Evolutionary conservation across 352 stramenopile species (phyloP), one percentile per base, ranked within the genome.

Genomic region (Phytopythium aichiense): DNA sequence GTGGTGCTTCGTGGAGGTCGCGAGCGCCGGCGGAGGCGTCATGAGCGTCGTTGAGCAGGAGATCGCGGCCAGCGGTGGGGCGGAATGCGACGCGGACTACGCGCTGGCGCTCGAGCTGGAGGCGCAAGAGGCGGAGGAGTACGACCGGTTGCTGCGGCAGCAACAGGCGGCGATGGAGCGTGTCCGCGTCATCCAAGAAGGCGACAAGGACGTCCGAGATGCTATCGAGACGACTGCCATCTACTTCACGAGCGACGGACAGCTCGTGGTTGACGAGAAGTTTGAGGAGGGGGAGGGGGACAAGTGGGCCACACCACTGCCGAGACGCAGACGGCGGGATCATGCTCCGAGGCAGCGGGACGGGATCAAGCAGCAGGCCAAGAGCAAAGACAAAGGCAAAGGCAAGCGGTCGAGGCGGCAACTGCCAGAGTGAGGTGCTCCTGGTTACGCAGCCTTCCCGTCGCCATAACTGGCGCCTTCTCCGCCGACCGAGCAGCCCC

Each of bases 21-120:
- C 81, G n/a, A 82, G 74, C 60, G 71, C 73, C 0, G 76, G 71
- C 58, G 61, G 60, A 62, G 81, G 81, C 62, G 79, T 84, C 65
- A 90, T 90, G 81, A 89, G 79, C 58, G 79, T 88, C 61, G 72
- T 89, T 16, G 77, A 90, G 56, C 81, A 90, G 66, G 77, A 90
- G 58, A 75, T 90, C 16, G 7, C 48, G 7, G 25, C 28, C 28
- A 25, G 48, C 7, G 23, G 18, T 4, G 45, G 11, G 7, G 45
- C 12, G 20, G 45, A 31, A 6, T 2, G 23, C 28, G 48, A 54
- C 16, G 25, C 25, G 13, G 48, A 54, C 48, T 54, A n/a, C 22
- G 48, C 28, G 25, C 16, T 54, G 23, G 48, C 48, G 48, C 48
- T 54, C 15, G 48, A 54, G 48, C 48, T 54, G 25, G 48, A 54